Base-by-base conservation (phyloP, 2,329 filamentous ascomycete species). In the Calonectria leucothoes region DNA sequence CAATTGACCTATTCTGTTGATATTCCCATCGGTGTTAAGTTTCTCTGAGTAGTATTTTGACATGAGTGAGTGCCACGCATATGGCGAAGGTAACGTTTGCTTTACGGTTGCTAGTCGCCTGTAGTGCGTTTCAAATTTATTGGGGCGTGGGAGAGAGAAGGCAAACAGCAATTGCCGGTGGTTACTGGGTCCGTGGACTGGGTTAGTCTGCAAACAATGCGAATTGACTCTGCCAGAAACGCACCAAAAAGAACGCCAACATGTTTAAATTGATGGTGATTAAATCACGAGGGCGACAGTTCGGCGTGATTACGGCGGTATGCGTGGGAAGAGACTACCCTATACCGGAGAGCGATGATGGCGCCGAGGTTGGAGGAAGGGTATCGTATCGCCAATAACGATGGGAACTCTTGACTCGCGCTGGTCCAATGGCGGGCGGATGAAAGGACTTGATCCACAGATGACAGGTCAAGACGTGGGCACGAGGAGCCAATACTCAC, bases 371-470 rank as follows among this genome's bases (percentile, higher is more conserved):
- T 23, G 42, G 42, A 45, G 20, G 42, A 45, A 55, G 17, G 51
- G 27, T 55, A 17, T 20, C 51, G 33, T 55, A 8, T 55, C 51
- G 20, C 20, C 55, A 59, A 35, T 37, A 4, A 23, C 31, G 12
- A 37, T 35, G 12, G n/a, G 29, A n/a, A 35, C 11, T 45, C 45
- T 42, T 42, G 65, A n/a, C 65, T 69, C 29, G 33, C 14, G 66
- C 25, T 51, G 39, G 51, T n/a, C 69, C 70, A 76, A 79, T 79
- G 76, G 66, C 55, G 76, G 63, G 73, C 42, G n/a, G 71, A 75
- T 71, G 71, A 63, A 66, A 72, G 63, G 37, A 63, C 55, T 71
- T 11, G 39, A 61, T 73, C 42, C 57, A 72, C 70, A 63, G 66
- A 68, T 42, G 55, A 42, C 49, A 65, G 25, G 52, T 35, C 55